phyloP scores from a whole-genome alignment of 352 stramenopile genomes.

The Phytophthora tentaculata region DNA sequence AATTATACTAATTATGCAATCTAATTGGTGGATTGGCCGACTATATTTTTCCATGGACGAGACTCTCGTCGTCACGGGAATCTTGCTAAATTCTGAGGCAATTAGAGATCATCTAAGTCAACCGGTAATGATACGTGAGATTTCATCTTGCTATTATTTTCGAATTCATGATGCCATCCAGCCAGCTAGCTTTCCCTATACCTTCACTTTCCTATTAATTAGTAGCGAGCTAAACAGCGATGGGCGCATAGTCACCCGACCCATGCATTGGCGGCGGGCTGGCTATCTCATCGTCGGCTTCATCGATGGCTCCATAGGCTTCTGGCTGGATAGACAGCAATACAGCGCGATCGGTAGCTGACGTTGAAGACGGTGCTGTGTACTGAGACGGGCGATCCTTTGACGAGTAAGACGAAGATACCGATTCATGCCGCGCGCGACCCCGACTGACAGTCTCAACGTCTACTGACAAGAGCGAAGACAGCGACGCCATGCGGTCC shows the following conservation, averaged over 20 bases:
- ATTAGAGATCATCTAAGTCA: conserved; percentile 31
- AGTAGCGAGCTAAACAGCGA: conserved; percentile 34
- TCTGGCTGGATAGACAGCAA: conserved; percentile 43
- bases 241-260: conserved; percentile 36
- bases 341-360: conserved; percentile 44
- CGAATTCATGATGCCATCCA: conserved; percentile 6
- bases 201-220: conserved; percentile 15
- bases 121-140: conserved; percentile 26
- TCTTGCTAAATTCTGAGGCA: neutral
- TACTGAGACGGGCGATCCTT: conserved; percentile 44
- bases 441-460: conserved; percentile 37
- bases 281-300: conserved; percentile 40
- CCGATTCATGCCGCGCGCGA: conserved; percentile 38
- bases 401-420: conserved; percentile 58
- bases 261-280: conserved; percentile 37
- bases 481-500: conserved; percentile 53
- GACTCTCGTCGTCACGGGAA: no score
- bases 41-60: no score
- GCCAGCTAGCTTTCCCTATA: conserved; percentile 15
- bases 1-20: no score
- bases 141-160: conserved; percentile 18
- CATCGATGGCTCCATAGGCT: conserved; percentile 44
- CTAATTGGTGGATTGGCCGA: no score
- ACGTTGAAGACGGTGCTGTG: conserved; percentile 41
- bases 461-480: conserved; percentile 48